Base-by-base conservation (phyloP, 176 grass and related monocot species). In the Juncus effusus region DNA sequence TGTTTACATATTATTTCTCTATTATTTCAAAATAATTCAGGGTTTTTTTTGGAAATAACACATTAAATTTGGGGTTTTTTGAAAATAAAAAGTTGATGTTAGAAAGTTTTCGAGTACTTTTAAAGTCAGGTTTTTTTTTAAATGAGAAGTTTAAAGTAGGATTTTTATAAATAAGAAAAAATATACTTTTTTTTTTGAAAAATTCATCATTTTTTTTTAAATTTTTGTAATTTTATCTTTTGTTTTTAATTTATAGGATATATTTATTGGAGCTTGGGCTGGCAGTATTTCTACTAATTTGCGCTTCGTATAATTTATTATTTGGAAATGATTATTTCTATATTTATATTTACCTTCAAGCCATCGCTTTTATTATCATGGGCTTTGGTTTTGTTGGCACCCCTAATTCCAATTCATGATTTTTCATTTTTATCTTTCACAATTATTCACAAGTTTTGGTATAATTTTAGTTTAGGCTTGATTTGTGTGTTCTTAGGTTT, bases 361-460 rank as follows among this genome's bases (percentile, higher is more conserved):
- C 89, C 36, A 67, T 77, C 12, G 79, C 89, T 40, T 92, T 87
- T 82, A 7, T 76, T 51, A 11, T 77, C 11, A 65, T 92, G 6
- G 89, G 89, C 7, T 82, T 80, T 54, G 89, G 89, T 79, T 92
- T 84, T 61, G 82, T 84, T 73, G 89, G 89, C 40, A 81, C 78
- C 4, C 65, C 67, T 66, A 78, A 81, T 53, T 65, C 83, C 15
- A 82, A 70, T 76, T 68, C 82, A 62, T 72, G 14, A 7, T 15
- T 51, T 55, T 72, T 60, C 68, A 59, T 72, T 58, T 72, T 10
- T 58, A 12, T 72, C 14, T 44, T 72, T 13, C 59, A 16, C 2
- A 56, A 5, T 3, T 11, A 4, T 2, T 15, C 12, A 6, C 38
- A 16, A 2, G 38, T 52, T 40, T 69, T 28, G 19, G 19, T 28